Conservation (phyloP, 2,329 filamentous ascomycete species). For the Epichloe sp. region DNA sequence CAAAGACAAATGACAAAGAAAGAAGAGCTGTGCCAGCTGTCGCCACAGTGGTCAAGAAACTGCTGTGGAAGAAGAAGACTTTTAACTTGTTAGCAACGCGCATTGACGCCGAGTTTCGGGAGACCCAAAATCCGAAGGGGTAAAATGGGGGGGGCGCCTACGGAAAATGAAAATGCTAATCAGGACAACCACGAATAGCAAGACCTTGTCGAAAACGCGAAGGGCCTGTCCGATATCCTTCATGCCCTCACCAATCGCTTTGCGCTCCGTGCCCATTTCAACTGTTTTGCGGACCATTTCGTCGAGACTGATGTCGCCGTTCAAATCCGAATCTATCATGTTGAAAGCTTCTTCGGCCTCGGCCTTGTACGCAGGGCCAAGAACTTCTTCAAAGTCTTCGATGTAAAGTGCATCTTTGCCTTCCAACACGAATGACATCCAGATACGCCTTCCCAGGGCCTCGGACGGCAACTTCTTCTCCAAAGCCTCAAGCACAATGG, state of each 20-base stretch:
- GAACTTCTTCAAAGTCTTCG: slow-evolving; percentile 79
- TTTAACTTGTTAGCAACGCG: neutral
- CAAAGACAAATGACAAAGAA: slow-evolving; percentile 93
- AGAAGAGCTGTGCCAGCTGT: slow-evolving; percentile 86
- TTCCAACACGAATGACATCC: slow-evolving; percentile 97
- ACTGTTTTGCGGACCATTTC: slow-evolving; percentile 86
- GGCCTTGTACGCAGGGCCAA: slow-evolving; percentile 57
- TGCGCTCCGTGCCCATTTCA: slow-evolving; percentile 73
- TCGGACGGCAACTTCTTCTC: slow-evolving; percentile 76
- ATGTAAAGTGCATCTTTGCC: slow-evolving; percentile 65
- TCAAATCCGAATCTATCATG: slow-evolving; percentile 71
- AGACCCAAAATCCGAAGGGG: too few relatives aligned
- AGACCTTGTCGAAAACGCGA: slow-evolving; percentile 74
- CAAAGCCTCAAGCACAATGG: slow-evolving; percentile 75
- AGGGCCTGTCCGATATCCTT: slow-evolving; percentile 95
- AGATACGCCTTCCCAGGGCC: slow-evolving; percentile 84
- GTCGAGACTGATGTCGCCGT: slow-evolving; percentile 88
- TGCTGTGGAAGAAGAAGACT: slow-evolving; percentile 80
- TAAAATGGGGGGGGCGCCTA: slow-evolving; percentile 24
- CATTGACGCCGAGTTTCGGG: neutral
- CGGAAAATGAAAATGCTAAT: slow-evolving; percentile 73
- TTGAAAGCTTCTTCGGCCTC: slow-evolving; percentile 81
- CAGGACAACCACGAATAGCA: slow-evolving; percentile 69
- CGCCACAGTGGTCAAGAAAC: slow-evolving; percentile 71
- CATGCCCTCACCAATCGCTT: slow-evolving; percentile 85